phyloP scores from a whole-genome alignment of 108 stramenopile species.

The Mayamaea pseudoterrestris region DNA sequence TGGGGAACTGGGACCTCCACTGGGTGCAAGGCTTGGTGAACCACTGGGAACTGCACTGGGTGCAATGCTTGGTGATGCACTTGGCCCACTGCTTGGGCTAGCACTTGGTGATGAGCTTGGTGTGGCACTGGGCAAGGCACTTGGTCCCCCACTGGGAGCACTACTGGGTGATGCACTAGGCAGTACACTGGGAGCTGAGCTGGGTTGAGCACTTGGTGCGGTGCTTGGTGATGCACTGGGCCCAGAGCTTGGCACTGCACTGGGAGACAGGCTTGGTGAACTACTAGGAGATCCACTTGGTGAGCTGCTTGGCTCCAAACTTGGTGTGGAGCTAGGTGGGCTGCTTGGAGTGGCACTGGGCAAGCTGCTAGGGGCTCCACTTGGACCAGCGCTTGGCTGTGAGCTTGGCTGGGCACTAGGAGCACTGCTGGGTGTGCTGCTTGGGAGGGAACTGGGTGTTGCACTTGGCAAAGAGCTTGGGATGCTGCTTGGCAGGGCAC shows the following conservation, averaged over 20 bases:
- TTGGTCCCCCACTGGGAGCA: conserved; percentile 7
- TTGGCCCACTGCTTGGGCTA: not conserved
- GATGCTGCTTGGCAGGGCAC: not conserved
- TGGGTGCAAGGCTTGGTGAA: not conserved
- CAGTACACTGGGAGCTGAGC: conserved; percentile 1
- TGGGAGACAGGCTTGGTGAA: not conserved
- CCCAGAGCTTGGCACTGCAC: not conserved
- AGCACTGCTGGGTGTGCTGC: not conserved
- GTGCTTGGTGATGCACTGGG: not conserved
- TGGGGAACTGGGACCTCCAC: not conserved
- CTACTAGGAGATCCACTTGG: not conserved
- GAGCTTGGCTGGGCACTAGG: not conserved
- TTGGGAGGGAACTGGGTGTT: not conserved
- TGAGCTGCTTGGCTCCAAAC: not conserved
- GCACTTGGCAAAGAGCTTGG: conserved; percentile 1
- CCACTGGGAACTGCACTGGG: not conserved
- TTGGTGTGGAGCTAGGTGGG: not conserved
- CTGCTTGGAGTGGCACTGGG: not conserved
- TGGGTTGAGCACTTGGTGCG: not conserved
- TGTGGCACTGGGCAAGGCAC: not conserved
- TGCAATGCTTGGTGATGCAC: not conserved
- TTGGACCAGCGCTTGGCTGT: not conserved
- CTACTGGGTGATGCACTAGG: conserved; percentile 3
- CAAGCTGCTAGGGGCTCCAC: not conserved
- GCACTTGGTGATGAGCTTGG: not conserved